These are phyloP conservation scores for Glomus cerebriforme DNA, from an alignment of 192 early-diverging fungal genomes.

Conservation along the genomic window DNA sequence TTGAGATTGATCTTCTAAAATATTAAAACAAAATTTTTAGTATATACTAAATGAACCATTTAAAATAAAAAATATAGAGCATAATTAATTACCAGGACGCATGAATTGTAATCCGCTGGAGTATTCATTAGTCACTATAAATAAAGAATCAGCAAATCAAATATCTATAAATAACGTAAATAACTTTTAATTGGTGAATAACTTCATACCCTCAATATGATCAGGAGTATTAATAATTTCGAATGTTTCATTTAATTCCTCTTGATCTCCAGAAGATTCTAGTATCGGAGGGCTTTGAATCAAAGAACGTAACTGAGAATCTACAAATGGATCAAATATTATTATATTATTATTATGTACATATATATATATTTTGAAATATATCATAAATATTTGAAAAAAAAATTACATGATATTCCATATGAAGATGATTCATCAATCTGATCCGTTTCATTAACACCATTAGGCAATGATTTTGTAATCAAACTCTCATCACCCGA, in stretches of 20 bases:
- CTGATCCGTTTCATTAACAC: neutral
- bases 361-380: neutral
- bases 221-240: neutral
- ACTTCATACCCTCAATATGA: neutral
- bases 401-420: slow-evolving; percentile 16
- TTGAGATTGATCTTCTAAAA: neutral
- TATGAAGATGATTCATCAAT: neutral
- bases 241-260: neutral
- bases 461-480: neutral
- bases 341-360: too few relatives aligned
- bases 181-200: too few relatives aligned
- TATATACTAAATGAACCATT: neutral
- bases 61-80: neutral
- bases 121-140: neutral
- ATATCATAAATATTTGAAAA: too few relatives aligned
- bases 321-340: neutral
- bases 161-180: too few relatives aligned
- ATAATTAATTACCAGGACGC: neutral
- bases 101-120: slow-evolving; percentile 9
- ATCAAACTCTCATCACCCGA: slow-evolving; percentile 15
- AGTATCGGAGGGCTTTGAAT: slow-evolving; percentile 21
- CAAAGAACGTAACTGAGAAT: slow-evolving; percentile 13
- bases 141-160: too few relatives aligned
- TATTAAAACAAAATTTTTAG: neutral
- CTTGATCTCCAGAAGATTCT: neutral